phyloP scores from a whole-genome alignment of 495 filamentous ascomycete species.

The Pseudomonodictys pantanalensis region DNA sequence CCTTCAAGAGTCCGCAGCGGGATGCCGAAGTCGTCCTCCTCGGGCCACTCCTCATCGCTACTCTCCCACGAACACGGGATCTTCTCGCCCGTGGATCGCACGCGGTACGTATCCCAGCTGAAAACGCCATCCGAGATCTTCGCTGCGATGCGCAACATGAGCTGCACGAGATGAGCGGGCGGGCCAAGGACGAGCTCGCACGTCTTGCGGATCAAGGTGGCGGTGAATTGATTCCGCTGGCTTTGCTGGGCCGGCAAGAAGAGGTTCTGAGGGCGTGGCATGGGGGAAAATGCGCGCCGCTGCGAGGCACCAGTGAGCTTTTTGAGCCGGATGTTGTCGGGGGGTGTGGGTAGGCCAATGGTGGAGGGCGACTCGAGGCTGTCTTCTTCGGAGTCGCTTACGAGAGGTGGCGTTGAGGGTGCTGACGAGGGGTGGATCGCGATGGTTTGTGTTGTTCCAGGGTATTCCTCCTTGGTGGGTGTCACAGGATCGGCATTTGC shows the following conservation, averaged over 20 bases:
- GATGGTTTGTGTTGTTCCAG: slow-evolving; percentile 6
- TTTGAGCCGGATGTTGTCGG: slow-evolving; percentile 51
- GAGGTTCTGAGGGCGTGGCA: slow-evolving; percentile 64
- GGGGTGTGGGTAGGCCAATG: slow-evolving; percentile 48
- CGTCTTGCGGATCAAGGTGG: slow-evolving; percentile 69
- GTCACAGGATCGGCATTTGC: not conserved
- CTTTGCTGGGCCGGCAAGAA: slow-evolving; percentile 49
- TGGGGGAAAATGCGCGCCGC: slow-evolving; percentile 63
- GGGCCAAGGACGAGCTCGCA: slow-evolving; percentile 71
- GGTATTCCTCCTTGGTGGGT: not conserved
- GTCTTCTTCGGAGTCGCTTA: slow-evolving; percentile 33
- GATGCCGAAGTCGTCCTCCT: slow-evolving; percentile 42
- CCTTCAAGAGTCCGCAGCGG: slow-evolving; percentile 36
- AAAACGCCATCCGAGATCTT: slow-evolving; percentile 62
- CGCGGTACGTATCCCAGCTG: slow-evolving; percentile 28
- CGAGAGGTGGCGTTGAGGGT: slow-evolving; percentile 34
- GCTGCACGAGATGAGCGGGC: slow-evolving; percentile 66
- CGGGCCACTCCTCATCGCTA: slow-evolving; percentile 43
- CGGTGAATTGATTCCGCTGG: slow-evolving; percentile 57
- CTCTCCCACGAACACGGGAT: slow-evolving; percentile 58
- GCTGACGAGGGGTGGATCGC: slow-evolving; percentile 15
- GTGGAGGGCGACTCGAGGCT: slow-evolving; percentile 38
- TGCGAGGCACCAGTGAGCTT: slow-evolving; percentile 52
- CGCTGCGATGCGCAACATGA: slow-evolving; percentile 77
- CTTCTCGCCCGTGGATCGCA: slow-evolving; percentile 42